phyloP scores from a whole-genome alignment of 805 yeast genomes.

The Lipomyces sp. region DNA sequence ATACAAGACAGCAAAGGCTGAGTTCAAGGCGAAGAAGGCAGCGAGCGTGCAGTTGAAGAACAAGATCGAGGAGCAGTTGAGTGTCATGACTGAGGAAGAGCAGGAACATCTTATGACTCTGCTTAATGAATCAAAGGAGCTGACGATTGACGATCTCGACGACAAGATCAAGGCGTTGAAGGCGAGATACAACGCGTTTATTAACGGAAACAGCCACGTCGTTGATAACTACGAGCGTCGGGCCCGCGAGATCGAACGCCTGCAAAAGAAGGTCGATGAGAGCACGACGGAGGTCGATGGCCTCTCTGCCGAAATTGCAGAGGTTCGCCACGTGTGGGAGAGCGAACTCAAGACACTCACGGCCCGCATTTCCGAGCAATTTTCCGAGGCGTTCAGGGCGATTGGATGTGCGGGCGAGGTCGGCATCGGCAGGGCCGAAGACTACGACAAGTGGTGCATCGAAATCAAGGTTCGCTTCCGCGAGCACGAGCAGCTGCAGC shows the following conservation, averaged over 20 bases:
- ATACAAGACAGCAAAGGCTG: slow-evolving; percentile 2
- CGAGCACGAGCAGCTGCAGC: slow-evolving; percentile 64
- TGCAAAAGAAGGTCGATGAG: slow-evolving; percentile 44
- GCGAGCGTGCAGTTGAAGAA: slow-evolving; percentile 5
- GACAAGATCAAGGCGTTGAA: slow-evolving; percentile 13
- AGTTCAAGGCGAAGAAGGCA: background rate
- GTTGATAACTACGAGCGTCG: slow-evolving; percentile 40
- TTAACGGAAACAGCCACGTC: slow-evolving; percentile 25
- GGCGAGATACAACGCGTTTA: slow-evolving; percentile 8
- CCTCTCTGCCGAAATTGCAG: slow-evolving; percentile 41
- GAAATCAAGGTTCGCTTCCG: slow-evolving; percentile 84
- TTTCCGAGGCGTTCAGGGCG: slow-evolving; percentile 59
- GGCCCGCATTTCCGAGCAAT: slow-evolving; percentile 55
- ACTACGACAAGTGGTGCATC: slow-evolving; percentile 73
- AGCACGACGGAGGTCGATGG: slow-evolving; percentile 32
- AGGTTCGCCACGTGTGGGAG: slow-evolving; percentile 54
- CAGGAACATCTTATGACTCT: slow-evolving; percentile 43
- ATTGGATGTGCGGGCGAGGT: slow-evolving; percentile 91
- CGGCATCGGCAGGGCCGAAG: slow-evolving; percentile 48
- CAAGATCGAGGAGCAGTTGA: background rate
- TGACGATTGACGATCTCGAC: slow-evolving; percentile 41
- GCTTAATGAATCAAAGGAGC: background rate
- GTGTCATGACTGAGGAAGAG: slow-evolving; percentile 32
- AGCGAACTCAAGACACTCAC: slow-evolving; percentile 56
- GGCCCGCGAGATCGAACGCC: slow-evolving; percentile 39